Base-by-base conservation (phyloP, 192 early-diverging fungal species). In the Linnemannia exigua region DNA sequence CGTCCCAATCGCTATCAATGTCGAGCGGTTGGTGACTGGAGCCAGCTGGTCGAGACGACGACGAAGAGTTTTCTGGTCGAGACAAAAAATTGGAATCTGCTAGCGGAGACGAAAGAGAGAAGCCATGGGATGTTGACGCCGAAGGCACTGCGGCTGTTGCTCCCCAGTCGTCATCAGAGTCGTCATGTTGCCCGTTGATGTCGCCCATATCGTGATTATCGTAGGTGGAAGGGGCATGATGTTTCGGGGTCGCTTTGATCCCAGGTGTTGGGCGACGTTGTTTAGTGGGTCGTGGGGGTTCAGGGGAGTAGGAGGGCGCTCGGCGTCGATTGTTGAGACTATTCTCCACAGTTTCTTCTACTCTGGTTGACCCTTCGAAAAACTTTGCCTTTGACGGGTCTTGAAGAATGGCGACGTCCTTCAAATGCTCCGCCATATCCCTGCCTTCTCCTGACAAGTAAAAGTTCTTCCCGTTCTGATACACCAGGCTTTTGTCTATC, bases 381-480 rank as follows among this genome's bases (percentile, higher is more conserved):
- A 35, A 36, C 5, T 76, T 16, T 11, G 66, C 47, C 25, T 69
- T 47, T 72, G 14, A 87, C 79, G 9, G 74, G 46, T 15, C 82
- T 63, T 28, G 78, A 51, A 70, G 87, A 15, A 80, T 81, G 41
- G 88, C 72, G 15, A 88, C 87, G 11, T 87, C 74, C 25, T 87
- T 82, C 33, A 94, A 84, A 36, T 87, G 86, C 46, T 79, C 48
- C 0, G 94, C 95, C 61, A 97, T 90, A 7, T 82, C 87, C 25
- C 85, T 38, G 0, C 97, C 97, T 50, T 94, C 92, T 25, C 95
- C 94, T 0, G 96, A 95, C 36, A 98, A 76, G 46, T 87, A 89
- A 75, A 90, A 98, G 35, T 88, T 89, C 22, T 92, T 89, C 5
- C 93, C 91, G 54, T 91, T 89, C 50, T 91, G 90, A 58, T 91